Conservation (phyloP, 495 filamentous ascomycete genomes). For the Aspergillus ellipticus region DNA sequence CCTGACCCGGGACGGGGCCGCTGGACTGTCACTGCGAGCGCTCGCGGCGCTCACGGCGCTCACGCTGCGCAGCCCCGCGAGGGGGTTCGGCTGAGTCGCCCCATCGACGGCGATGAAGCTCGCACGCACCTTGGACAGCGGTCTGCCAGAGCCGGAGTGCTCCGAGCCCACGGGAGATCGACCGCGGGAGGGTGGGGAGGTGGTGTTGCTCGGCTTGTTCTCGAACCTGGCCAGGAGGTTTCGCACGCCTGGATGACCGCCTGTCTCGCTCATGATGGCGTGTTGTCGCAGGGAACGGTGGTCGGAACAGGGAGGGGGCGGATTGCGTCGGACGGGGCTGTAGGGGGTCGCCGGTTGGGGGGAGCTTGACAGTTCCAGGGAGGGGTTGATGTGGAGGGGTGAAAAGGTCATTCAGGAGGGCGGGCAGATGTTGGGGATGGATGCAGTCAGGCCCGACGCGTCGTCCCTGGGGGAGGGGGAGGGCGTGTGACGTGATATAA, state of each 20-base stretch:
- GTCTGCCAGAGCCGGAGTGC: constrained; percentile 48
- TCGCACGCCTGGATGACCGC: constrained; percentile 53
- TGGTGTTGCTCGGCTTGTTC: constrained; percentile 50
- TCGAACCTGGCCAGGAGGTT: constrained; percentile 90
- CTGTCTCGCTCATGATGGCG: constrained; percentile 45
- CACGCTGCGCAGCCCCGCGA: constrained; percentile 34
- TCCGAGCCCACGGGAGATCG: constrained; percentile 60
- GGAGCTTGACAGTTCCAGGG: background rate
- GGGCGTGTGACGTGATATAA: constrained; percentile 20
- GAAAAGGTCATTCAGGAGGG: background rate
- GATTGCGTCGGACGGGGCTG: background rate
- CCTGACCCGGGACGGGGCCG: constrained; percentile 28
- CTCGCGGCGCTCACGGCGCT: constrained; percentile 32
- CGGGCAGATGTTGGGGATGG: background rate
- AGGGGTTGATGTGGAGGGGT: background rate
- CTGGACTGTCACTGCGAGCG: constrained; percentile 30
- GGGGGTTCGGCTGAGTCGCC: constrained; percentile 29
- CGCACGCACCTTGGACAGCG: constrained; percentile 73
- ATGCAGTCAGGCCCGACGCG: constrained; percentile 4
- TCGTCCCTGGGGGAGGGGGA: constrained; percentile 3
- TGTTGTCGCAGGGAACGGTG: background rate
- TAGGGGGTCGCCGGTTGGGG: constrained; percentile 1
- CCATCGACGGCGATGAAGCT: constrained; percentile 78
- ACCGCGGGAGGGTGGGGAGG: constrained; percentile 68
- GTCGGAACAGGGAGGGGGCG: constrained; percentile 3